Evolutionary conservation across 768 basidiomycete genomes (phyloP), one percentile per base, ranked within the genome.

Genomic region (Phylloporus sp.): DNA sequence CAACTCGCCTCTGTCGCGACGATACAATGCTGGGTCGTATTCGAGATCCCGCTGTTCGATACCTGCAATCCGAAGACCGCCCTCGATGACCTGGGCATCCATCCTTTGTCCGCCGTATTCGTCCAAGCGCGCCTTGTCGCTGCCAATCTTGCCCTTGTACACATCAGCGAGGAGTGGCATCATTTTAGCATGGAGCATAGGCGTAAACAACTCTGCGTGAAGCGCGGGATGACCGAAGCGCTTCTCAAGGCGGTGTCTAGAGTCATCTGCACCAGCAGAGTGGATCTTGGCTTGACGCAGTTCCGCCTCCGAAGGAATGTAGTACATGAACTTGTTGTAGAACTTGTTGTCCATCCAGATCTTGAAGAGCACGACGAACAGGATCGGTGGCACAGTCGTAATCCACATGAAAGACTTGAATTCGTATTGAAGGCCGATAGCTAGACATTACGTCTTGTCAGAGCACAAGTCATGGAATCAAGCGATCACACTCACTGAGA

Each of bases 141-240:
- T 75, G 9, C 70, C 77, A 43, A 89, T 74, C 63, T 81, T 84
- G 55, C 90, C 90, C 32, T 75, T 69, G 60, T 90, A 92, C 22
- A 92, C 86, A 50, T 90, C 78, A 28, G 72, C 67, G 18, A 92
- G 71, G 20, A 92, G 69, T 7, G 78, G 83, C 78, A 88, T 83
- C 86, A 90, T 86, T 65, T 82, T 84, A 52, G 84, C 81, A 56
- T 90, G 90, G 41, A 92, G 64, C 86, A 90, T 87, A 0, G 87
- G 90, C 6, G 89, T 90, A 68, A 93, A 89, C 37, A 95, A 74
- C 43, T 94, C 90, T 11, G 78, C 68, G 55, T 92, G 81, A 38
- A 99, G 74, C 14, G 93, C 88, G 1, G 96, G 94, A 64, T 99
- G 96, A 1, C 94, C 89, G 69, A 98, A 99, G 23, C 95, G 84